Base-by-base conservation (phyloP, 148 eudicot species). In the Cornus kousa region DNA sequence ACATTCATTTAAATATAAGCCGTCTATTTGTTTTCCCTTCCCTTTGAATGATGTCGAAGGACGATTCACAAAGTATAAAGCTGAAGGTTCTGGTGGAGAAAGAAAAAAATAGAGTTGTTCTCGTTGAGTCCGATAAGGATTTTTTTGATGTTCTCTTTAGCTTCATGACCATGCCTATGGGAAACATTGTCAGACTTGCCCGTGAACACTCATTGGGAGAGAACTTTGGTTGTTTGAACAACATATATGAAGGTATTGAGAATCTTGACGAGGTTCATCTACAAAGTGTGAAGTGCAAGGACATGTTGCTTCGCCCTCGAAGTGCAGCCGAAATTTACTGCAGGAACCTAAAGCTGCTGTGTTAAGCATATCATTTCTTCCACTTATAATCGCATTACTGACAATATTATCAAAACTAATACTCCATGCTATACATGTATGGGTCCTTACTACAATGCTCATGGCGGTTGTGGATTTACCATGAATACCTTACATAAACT, bases 11-110 rank as follows among this genome's bases (percentile, higher is more conserved):
- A n/a, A n/a, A n/a, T n/a, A n/a, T n/a, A n/a, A n/a, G n/a, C n/a
- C n/a, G n/a, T n/a, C n/a, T n/a, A n/a, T n/a, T n/a, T n/a, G n/a
- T n/a, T n/a, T n/a, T n/a, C n/a, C n/a, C n/a, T n/a, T n/a, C n/a
- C n/a, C n/a, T n/a, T n/a, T n/a, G n/a, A n/a, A n/a, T n/a, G n/a
- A n/a, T n/a, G n/a, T n/a, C n/a, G n/a, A n/a, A n/a, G n/a, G n/a
- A n/a, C n/a, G n/a, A n/a, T n/a, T n/a, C n/a, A 43, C 0, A 64
- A 48, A 72, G 71, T 46, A 43, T 43, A 2, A 43, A 7, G 4
- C 59, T 79, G 72, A 79, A 65, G 64, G 10, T 79, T 43, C 74
- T 79, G 67, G 77, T 79, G 69, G 78, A 65, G 35, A 75, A 40
- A 73, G 64, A 24, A 32, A 79, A 72, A 72, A 73, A 43, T 5